phyloP scores from a whole-genome alignment of 2,329 filamentous ascomycete genomes.

The Aspergillus sp. region DNA sequence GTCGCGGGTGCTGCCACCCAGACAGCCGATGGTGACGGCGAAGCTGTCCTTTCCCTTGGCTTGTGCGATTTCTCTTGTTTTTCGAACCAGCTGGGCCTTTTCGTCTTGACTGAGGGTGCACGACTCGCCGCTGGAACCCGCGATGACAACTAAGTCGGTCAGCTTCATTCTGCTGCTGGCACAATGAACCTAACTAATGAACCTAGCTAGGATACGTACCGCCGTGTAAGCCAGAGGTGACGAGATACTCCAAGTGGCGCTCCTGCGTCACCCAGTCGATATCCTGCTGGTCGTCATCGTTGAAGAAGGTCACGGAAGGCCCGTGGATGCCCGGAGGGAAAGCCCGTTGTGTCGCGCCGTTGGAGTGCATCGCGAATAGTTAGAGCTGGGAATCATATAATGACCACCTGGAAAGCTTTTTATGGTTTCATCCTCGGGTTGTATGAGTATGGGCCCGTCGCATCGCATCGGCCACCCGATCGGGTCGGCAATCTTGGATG shows the following conservation, averaged over 20 bases:
- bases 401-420: no score
- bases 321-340: slow-evolving; percentile 51
- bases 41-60: slow-evolving; percentile 33
- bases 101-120: slow-evolving; percentile 41
- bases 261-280: slow-evolving; percentile 58
- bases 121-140: slow-evolving; percentile 49
- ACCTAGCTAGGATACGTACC: slow-evolving; percentile 26
- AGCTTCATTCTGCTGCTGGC: background rate
- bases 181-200: no score
- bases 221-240: slow-evolving; percentile 55
- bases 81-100: slow-evolving; percentile 41
- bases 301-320: slow-evolving; percentile 58
- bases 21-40: slow-evolving; percentile 44
- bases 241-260: slow-evolving; percentile 51
- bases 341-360: no score
- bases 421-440: no score
- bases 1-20: slow-evolving; percentile 40
- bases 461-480: no score
- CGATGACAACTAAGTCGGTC: slow-evolving; percentile 32
- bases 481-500: no score
- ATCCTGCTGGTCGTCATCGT: slow-evolving; percentile 48
- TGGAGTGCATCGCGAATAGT: no score
- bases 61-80: slow-evolving; percentile 38
- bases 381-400: no score
- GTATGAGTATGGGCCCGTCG: no score